These are phyloP conservation scores for Vigna angularis DNA, from an alignment of 306 rosid genomes.

Conservation along the genomic window DNA sequence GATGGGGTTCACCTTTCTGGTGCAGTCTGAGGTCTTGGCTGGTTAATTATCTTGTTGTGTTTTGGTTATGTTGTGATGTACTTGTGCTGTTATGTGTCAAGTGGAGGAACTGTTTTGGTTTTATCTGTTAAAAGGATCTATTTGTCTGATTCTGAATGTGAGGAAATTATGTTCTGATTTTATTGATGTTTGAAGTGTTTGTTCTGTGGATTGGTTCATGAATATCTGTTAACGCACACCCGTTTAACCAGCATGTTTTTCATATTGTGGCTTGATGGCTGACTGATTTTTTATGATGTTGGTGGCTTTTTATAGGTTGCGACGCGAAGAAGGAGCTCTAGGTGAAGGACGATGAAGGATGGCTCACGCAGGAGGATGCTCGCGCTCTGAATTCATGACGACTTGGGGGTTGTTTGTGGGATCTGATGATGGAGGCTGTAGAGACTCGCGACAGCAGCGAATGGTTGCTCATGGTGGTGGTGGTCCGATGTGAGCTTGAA, in stretches of 20 bases:
- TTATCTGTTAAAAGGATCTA: slow-evolving; percentile 40
- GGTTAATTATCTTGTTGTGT: slow-evolving; percentile 29
- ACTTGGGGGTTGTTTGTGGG: no score
- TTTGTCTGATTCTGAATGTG: slow-evolving; percentile 30
- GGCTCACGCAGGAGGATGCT: no score
- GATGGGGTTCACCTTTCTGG: slow-evolving; percentile 1
- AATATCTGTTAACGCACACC: not conserved
- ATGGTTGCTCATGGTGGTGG: no score
- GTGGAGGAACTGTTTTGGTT: slow-evolving; percentile 30
- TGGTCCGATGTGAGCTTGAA: no score
- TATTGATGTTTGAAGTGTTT: slow-evolving; percentile 13
- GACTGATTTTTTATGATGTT: slow-evolving; percentile 38
- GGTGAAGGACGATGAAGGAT: no score
- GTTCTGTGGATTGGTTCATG: slow-evolving; percentile 31
- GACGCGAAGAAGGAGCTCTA: no score
- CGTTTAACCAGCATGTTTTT: slow-evolving; percentile 4
- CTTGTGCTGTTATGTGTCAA: not conserved
- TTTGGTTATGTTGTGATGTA: not conserved
- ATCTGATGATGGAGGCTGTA: no score
- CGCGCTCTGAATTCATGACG: no score
- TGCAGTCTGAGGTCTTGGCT: slow-evolving; percentile 22
- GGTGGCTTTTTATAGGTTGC: slow-evolving; percentile 46
- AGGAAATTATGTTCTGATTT: slow-evolving; percentile 27
- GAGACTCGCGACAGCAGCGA: no score
- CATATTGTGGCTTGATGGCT: slow-evolving; percentile 34